phyloP scores from a whole-genome alignment of 2,329 filamentous ascomycete genomes.

The Zelopaecilomyces penicillatus region DNA sequence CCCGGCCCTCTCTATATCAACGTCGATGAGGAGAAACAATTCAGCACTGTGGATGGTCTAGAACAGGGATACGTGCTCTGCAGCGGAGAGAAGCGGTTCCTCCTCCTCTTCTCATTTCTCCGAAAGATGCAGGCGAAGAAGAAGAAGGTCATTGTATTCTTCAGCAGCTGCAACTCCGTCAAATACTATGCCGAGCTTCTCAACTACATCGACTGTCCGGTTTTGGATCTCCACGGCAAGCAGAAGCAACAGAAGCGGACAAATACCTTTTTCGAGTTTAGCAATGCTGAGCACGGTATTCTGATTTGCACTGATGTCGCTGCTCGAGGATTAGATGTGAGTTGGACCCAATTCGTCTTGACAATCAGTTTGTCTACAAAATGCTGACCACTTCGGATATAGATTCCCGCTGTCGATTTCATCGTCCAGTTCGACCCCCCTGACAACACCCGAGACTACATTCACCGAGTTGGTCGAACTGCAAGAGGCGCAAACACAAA shows the following conservation, averaged over 20 bases:
- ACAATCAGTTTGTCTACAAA: too few species aligned
- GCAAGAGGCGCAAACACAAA: constrained; percentile 76
- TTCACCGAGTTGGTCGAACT: constrained; percentile 92
- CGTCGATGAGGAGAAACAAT: constrained; percentile 82
- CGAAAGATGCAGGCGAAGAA: constrained; percentile 69
- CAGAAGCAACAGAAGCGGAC: constrained; percentile 99
- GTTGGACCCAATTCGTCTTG: constrained; percentile 18
- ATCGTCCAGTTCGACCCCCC: constrained; percentile 94
- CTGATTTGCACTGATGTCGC: constrained; percentile 96
- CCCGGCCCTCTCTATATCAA: constrained; percentile 94
- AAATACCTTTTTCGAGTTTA: constrained; percentile 91
- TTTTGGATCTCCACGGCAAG: constrained; percentile 83
- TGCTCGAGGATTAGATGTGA: constrained; percentile 79
- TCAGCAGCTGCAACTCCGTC: constrained; percentile 84
- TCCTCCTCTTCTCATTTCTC: constrained; percentile 88
- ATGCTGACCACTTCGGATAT: background rate
- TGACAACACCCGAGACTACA: constrained; percentile 84
- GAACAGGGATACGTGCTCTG: constrained; percentile 96
- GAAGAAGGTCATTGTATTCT: constrained; percentile 98
- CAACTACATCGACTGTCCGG: constrained; percentile 93
- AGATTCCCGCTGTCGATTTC: constrained; percentile 92
- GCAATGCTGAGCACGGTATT: constrained; percentile 66
- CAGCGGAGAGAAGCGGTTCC: constrained; percentile 87
- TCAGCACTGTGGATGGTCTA: constrained; percentile 84
- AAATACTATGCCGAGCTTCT: constrained; percentile 94